Percentiles rank a stretch among this genome's conserved stretches.
phyloP scores from a whole-genome alignment of 1,284 basidiomycete genomes.

The Ustilago trichophora region DNA sequence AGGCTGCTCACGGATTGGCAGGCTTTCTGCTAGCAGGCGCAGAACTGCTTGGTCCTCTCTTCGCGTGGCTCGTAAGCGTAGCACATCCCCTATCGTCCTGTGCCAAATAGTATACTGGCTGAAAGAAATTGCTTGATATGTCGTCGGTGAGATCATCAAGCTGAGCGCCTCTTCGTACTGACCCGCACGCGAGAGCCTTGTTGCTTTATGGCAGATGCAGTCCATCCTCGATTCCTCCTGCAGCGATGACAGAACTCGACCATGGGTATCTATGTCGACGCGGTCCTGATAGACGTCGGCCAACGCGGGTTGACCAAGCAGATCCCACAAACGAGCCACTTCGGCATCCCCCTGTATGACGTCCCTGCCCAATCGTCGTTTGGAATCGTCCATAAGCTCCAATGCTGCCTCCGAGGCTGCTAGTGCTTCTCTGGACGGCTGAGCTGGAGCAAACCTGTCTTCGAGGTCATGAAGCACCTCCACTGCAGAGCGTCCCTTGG shows the following conservation, averaged over 20 bases:
- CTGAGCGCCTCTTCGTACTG: conserved; percentile 34
- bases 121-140: conserved; percentile 26
- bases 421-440: conserved; percentile 16
- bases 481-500: conserved; percentile 17
- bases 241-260: background rate
- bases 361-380: conserved; percentile 27
- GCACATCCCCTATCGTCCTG: conserved; percentile 17
- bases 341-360: conserved; percentile 5
- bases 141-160: conserved; percentile 15
- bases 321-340: conserved; percentile 21
- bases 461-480: conserved; percentile 24
- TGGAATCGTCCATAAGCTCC: conserved; percentile 38
- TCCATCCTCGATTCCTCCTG: conserved; percentile 25
- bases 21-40: conserved; percentile 7
- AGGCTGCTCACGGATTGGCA: background rate
- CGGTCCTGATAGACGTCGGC: conserved; percentile 29
- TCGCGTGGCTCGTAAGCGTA: conserved; percentile 28
- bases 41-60: conserved; percentile 22
- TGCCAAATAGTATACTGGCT: conserved; percentile 26
- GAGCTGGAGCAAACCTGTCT: conserved; percentile 8
- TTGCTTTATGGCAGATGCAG: conserved; percentile 18
- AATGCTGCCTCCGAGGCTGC: conserved; percentile 25
- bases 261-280: background rate
- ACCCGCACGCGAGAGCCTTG: conserved; percentile 20
- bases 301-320: conserved; percentile 18